Conservation (phyloP, 208 protist genomes). For the Leishmania lainsoni region DNA sequence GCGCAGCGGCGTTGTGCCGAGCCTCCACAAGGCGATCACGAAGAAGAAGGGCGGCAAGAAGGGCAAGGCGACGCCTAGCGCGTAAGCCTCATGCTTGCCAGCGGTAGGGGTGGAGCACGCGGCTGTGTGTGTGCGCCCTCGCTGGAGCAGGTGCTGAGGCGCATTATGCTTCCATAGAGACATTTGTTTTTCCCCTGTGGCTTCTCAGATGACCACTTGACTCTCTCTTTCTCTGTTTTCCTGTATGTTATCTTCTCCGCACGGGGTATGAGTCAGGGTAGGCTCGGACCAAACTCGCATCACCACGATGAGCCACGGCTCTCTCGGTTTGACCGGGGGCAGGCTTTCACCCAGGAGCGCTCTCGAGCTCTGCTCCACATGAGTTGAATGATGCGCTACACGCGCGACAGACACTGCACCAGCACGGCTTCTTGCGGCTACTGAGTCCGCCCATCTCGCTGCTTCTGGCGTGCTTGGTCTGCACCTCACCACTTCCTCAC, state of each 20-base stretch:
- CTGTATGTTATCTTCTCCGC: conserved; percentile 9
- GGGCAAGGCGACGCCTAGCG: conserved; percentile 61
- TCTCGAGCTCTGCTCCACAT: background rate
- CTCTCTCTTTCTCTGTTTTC: conserved; percentile 16
- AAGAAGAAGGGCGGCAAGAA: conserved; percentile 84
- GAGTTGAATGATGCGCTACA: background rate
- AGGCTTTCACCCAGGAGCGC: background rate
- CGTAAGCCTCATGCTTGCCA: conserved; percentile 22
- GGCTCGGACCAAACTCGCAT: background rate
- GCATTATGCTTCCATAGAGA: conserved; percentile 13
- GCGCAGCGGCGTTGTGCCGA: conserved; percentile 43
- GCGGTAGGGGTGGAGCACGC: background rate
- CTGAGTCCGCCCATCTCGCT: background rate
- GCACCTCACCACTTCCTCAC: background rate
- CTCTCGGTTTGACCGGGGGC: background rate
- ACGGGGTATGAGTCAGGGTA: background rate
- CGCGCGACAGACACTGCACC: background rate
- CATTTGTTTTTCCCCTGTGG: conserved; percentile 6
- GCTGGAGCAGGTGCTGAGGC: background rate
- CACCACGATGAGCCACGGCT: background rate
- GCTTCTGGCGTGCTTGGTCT: background rate
- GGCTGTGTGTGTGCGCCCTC: background rate
- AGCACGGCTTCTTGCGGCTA: background rate
- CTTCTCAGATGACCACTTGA: conserved; percentile 1
- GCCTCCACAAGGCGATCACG: conserved; percentile 74